Conservation (phyloP, 163 green algal genomes). For the Scenedesmus sp. region DNA sequence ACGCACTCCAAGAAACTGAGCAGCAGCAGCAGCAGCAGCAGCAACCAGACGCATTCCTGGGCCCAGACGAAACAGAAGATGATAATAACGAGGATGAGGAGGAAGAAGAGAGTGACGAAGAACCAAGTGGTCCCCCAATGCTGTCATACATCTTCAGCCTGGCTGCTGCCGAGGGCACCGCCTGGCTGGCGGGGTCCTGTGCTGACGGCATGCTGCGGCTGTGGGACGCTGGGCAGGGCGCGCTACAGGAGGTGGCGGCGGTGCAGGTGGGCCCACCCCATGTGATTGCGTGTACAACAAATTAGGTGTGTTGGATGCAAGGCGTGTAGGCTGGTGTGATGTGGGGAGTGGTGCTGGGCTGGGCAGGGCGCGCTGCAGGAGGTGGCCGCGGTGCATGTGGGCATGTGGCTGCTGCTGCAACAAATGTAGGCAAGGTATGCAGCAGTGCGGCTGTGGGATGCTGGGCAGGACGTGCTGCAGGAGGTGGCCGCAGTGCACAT, state of each 20-base stretch:
- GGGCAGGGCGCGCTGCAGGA: neutral
- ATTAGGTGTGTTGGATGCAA: no score
- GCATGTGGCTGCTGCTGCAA: neutral
- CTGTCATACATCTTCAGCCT: constrained; percentile 64
- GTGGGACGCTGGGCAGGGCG: neutral
- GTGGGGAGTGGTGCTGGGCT: constrained; percentile 53
- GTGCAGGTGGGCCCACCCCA: neutral
- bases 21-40: constrained; percentile 14
- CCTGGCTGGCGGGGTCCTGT: constrained; percentile 51
- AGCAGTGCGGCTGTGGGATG: constrained; percentile 45
- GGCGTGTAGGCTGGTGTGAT: neutral
- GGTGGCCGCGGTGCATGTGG: constrained; percentile 20
- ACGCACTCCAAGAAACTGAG: neutral
- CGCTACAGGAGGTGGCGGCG: neutral
- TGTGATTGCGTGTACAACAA: no score
- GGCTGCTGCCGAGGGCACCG: neutral
- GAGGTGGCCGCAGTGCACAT: constrained; percentile 19
- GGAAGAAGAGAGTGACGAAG: constrained; percentile 36
- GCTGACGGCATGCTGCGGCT: constrained; percentile 59
- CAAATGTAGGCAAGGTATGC: neutral
- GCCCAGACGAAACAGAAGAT: neutral
- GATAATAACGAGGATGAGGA: neutral
- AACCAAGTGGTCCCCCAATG: constrained; percentile 19
- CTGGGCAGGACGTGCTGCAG: neutral
- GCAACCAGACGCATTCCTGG: neutral